Percentiles rank a stretch among this genome's conserved stretches.
Conservation (phyloP, 2,329 filamentous ascomycete species). For the Penicillium olsonii region DNA sequence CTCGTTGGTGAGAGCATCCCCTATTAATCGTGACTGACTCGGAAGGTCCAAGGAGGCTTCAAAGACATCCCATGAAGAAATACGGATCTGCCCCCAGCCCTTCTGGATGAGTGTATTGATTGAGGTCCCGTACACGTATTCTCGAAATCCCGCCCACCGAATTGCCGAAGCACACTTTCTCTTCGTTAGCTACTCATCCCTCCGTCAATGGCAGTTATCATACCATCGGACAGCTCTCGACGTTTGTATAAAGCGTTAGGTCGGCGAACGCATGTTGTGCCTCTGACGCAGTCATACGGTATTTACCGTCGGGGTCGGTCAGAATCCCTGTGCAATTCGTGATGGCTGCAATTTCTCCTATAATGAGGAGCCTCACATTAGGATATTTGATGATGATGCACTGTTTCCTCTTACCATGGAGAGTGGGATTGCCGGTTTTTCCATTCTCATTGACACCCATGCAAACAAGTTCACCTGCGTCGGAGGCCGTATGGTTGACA, state of each 20-base stretch:
- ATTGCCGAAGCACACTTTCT: constrained; percentile 56
- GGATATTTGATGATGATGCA: neutral
- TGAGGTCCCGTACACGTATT: constrained; percentile 58
- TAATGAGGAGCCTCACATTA: neutral
- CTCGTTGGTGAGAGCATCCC: constrained; percentile 52
- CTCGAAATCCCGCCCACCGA: constrained; percentile 57
- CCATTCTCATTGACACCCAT: constrained; percentile 52
- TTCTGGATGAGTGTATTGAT: constrained; percentile 49
- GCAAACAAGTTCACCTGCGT: constrained; percentile 45
- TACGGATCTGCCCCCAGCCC: constrained; percentile 56
- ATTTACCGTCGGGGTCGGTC: constrained; percentile 48
- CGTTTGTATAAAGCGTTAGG: constrained; percentile 59
- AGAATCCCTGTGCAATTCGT: constrained; percentile 55
- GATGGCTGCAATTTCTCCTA: constrained; percentile 58
- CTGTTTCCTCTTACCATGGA: constrained; percentile 47
- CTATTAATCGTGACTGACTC: constrained; percentile 44
- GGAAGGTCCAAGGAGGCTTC: constrained; percentile 34
- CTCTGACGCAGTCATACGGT: constrained; percentile 44
- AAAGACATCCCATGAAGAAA: constrained; percentile 52
- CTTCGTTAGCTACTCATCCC: neutral
- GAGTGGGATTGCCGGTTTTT: constrained; percentile 52
- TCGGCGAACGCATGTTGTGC: constrained; percentile 49
- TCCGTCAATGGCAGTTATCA: neutral
- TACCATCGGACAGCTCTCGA: constrained; percentile 58
- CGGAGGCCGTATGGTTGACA: constrained; percentile 54